Base-by-base conservation (phyloP, 352 stramenopile genomes). In the Phytopythium sindhum region DNA sequence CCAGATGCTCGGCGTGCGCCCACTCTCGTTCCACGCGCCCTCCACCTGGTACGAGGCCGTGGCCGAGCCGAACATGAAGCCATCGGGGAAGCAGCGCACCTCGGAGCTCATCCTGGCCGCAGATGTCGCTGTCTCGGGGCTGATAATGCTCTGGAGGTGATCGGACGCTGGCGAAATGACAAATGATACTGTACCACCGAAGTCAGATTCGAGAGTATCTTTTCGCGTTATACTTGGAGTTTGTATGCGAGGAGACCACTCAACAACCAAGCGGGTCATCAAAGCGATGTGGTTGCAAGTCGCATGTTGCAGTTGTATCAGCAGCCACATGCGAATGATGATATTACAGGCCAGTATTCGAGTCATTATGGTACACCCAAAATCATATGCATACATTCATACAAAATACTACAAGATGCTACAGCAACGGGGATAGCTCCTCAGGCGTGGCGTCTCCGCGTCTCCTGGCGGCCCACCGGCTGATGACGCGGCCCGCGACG, bases 11-110 rank as follows among this genome's bases (percentile, higher is more conserved):
- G 68, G 61, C 45, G 85, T 89, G 12, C 86, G 70, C 19, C 88
- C 89, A 28, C 78, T 87, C 53, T 84, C 76, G 50, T 91, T 77
- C 39, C 71, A 71, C 4, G 74, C 90, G 35, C 92, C 94, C 78
- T 98, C 94, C 41, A 98, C 89, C 72, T 98, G 91, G 75, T 96
- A 97, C 23, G 81, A 62, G 9, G 90, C 87, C 17, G 90, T 97
- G 15, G 90, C 86, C n/a, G 75, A 74, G 24, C 91, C 91, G 67
- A 86, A 95, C 35, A 89, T 42, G 74, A 97, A 97, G 53, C 62
- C 63, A 17, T 70, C 57, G 2, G 74, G 72, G 64, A 83, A 83
- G 67, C 74, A 83, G 41, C 71, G 74, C 33, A 50, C 56, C 7
- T 63, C 47, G 52, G 28, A 45, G 35, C 9, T 12, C 42, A 11